Conservation (phyloP, 2,329 filamentous ascomycete species). For the Aspergillus terreus region DNA sequence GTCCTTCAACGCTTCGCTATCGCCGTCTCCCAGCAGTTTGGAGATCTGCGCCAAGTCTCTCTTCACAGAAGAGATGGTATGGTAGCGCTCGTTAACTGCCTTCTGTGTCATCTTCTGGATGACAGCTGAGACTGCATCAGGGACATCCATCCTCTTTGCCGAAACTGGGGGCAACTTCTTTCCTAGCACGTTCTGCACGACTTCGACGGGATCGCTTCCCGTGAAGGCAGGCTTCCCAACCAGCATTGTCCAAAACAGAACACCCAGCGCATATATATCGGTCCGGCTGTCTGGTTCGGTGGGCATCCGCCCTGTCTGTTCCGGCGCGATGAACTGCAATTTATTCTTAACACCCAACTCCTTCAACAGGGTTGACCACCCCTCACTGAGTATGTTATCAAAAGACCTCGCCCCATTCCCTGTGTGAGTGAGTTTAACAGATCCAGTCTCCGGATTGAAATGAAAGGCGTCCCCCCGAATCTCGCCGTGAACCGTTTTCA, state of each 20-base stretch:
- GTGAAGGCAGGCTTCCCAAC: constrained; percentile 77
- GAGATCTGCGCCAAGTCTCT: constrained; percentile 74
- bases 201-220: constrained; percentile 76
- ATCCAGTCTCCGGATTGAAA: constrained; percentile 66
- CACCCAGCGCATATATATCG: constrained; percentile 88
- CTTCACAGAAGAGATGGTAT: constrained; percentile 81
- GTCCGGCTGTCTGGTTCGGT: constrained; percentile 88
- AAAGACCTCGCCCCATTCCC: constrained; percentile 84
- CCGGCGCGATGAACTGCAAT: constrained; percentile 85
- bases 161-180: constrained; percentile 75
- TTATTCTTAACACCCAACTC: constrained; percentile 86
- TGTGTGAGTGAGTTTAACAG: constrained; percentile 77
- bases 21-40: constrained; percentile 69
- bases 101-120: constrained; percentile 93
- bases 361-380: constrained; percentile 79
- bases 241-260: constrained; percentile 82
- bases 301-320: constrained; percentile 90
- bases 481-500: constrained; percentile 85
- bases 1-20: constrained; percentile 65
- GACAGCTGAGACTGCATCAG: constrained; percentile 74
- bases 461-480: constrained; percentile 89
- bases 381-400: constrained; percentile 83
- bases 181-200: constrained; percentile 83
- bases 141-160: constrained; percentile 74
- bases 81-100: constrained; percentile 80